Base-by-base conservation (phyloP, 495 filamentous ascomycete genomes). In the Xylaria longipes region DNA sequence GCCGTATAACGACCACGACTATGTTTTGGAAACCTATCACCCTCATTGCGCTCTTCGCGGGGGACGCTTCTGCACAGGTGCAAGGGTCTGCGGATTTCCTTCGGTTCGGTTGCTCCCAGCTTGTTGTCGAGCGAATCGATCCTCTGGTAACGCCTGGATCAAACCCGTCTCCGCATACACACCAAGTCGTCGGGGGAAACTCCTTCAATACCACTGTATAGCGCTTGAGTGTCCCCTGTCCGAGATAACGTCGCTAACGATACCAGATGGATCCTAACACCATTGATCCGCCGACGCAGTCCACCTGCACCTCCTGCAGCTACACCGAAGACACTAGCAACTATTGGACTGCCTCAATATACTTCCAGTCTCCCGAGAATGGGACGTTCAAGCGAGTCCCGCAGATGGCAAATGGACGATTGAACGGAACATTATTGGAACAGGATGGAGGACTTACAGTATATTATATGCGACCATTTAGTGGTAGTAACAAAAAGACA, bases 281-380 rank as follows among this genome's bases (percentile, higher is more conserved):
- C 50, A 78, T 77, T 66, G 80, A 81, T 39, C 79, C 77, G 14
- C 75, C 79, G 17, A 76, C 64, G 61, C 62, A 77, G 61, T 80
- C 80, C 25, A 80, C 78, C 48, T 82, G 80, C 74, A 82, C 80
- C n/a, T 77, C 77, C 1, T 82, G 80, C 75, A 77, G 72, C 39
- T 80, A 80, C 72, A 58, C 64, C 5, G 80, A 82, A 69, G 80
- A 82, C 69, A 79, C 80, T 63, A 76, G 73, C 71, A 84, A 84
- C 75, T 84, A 84, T 71, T 84, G 82, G 82, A 83, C 82, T n/a
- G 81, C 82, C 4, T 78, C 78, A 20, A 73, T 84, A 63, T 84
- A 82, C 77, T 84, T 84, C 73, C 73, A 67, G 71, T 80, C 82
- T 15, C 81, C 79, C 31, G 75, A 79, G 52, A 84, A 84, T 52